Evolutionary conservation across 768 basidiomycete genomes (phyloP).

Genomic region (Rhodotorula paludigena): DNA sequence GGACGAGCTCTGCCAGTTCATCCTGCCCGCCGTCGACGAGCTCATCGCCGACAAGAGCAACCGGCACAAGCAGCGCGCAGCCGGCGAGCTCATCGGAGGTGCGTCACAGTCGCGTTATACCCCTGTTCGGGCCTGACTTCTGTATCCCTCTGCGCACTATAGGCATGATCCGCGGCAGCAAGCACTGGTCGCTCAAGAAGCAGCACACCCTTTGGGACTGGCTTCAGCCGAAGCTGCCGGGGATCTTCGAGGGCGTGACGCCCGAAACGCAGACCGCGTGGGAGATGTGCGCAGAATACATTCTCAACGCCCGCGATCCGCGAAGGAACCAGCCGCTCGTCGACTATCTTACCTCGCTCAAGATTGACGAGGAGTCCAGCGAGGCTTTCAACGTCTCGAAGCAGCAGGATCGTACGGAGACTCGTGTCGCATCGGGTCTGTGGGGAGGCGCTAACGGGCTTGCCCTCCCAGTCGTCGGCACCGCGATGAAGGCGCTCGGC

Average conservation of each 20-base stretch:
- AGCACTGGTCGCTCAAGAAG: constrained; percentile 75
- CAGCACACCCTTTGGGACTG: constrained; percentile 72
- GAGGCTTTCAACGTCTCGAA: constrained; percentile 70
- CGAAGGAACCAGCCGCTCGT: constrained; percentile 73
- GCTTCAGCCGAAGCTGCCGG: constrained; percentile 64
- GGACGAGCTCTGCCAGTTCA: constrained; percentile 61
- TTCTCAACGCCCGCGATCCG: constrained; percentile 74
- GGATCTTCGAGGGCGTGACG: constrained; percentile 66
- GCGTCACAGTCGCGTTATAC: neutral
- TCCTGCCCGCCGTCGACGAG: constrained; percentile 59
- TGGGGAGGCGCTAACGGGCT: neutral
- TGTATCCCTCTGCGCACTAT: neutral
- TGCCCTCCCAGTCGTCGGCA: constrained; percentile 22
- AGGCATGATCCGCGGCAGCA: constrained; percentile 58
- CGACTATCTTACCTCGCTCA: constrained; percentile 64
- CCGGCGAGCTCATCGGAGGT: constrained; percentile 70
- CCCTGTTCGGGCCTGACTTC: neutral
- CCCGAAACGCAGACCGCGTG: constrained; percentile 74
- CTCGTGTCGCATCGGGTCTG: too few species aligned
- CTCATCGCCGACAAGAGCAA: constrained; percentile 60
- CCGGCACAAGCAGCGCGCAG: constrained; percentile 80
- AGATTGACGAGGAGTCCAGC: constrained; percentile 64
- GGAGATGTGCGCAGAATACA: constrained; percentile 70
- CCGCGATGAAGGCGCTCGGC: constrained; percentile 56
- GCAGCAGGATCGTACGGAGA: constrained; percentile 30